phyloP scores from a whole-genome alignment of 1,139 yeast species.

The Suhomyces wounanorum region DNA sequence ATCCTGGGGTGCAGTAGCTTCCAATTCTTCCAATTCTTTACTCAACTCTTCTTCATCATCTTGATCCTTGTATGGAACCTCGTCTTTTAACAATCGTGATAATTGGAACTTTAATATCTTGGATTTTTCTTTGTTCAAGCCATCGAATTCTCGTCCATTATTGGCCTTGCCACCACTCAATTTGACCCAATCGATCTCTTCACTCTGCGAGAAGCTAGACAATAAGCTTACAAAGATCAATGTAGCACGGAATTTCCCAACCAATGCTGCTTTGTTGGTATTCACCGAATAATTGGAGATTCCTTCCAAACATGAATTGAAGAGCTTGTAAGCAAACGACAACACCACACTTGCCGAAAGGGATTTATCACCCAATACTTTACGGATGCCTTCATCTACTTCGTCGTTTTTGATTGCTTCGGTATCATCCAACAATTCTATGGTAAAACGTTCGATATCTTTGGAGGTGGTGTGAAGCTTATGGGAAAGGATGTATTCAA shows the following conservation, averaged over 20 bases:
- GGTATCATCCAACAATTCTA: constrained; percentile 61
- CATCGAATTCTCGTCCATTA: constrained; percentile 28
- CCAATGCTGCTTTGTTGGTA: constrained; percentile 29
- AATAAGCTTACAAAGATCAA: constrained; percentile 38
- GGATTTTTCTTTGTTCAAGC: constrained; percentile 35
- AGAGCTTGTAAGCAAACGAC: constrained; percentile 62
- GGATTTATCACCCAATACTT: constrained; percentile 57
- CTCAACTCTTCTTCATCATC: constrained; percentile 33
- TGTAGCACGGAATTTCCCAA: constrained; percentile 39
- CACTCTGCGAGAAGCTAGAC: constrained; percentile 31
- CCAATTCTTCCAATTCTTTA: constrained; percentile 21
- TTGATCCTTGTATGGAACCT: constrained; percentile 29
- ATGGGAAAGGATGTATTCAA: constrained; percentile 61
- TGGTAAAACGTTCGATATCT: constrained; percentile 59
- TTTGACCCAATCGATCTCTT: constrained; percentile 33
- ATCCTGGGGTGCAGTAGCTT: not conserved
- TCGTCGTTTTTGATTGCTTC: constrained; percentile 49
- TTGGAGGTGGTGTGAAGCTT: constrained; percentile 56
- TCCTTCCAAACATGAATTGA: constrained; percentile 47
- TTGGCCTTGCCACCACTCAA: constrained; percentile 36
- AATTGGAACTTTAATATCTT: constrained; percentile 44
- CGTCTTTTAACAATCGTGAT: constrained; percentile 42
- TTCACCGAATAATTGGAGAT: constrained; percentile 29
- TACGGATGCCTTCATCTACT: constrained; percentile 36
- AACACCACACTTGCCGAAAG: constrained; percentile 60